phyloP scores from a whole-genome alignment of 257 asterid species.

The Ehretia macrophylla region DNA sequence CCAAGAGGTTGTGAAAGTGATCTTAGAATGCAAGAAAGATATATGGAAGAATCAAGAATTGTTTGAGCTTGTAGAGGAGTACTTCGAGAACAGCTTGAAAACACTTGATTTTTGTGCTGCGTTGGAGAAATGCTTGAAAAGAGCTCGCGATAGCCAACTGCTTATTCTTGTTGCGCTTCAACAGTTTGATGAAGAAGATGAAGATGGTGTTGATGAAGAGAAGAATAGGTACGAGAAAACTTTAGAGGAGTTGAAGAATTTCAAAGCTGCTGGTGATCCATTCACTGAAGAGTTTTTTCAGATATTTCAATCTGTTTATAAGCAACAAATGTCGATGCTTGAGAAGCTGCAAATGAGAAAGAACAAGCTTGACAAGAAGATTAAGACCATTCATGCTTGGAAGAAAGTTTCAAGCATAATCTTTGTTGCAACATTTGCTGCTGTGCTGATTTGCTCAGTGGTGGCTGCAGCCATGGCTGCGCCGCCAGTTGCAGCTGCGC shows the following conservation, averaged over 20 bases:
- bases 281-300: slow-evolving; percentile 60
- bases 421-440: slow-evolving; percentile 53
- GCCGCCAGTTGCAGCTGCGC: slow-evolving; percentile 58
- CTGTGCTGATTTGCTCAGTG: slow-evolving; percentile 61
- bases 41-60: slow-evolving; percentile 81
- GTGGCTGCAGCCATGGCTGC: slow-evolving; percentile 79
- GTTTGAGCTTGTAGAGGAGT: slow-evolving; percentile 61
- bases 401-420: slow-evolving; percentile 57
- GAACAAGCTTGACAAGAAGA: slow-evolving; percentile 59
- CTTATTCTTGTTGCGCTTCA: slow-evolving; percentile 52
- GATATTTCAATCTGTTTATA: slow-evolving; percentile 54
- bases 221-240: slow-evolving; percentile 38
- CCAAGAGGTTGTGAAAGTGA: slow-evolving; percentile 83
- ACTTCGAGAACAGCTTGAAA: slow-evolving; percentile 56
- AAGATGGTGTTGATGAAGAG: slow-evolving; percentile 26
- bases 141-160: slow-evolving; percentile 48
- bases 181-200: slow-evolving; percentile 35
- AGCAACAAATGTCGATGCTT: slow-evolving; percentile 53
- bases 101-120: slow-evolving; percentile 50
- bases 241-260: slow-evolving; percentile 45
- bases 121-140: slow-evolving; percentile 48
- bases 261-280: slow-evolving; percentile 52
- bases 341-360: slow-evolving; percentile 55
- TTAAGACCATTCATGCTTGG: slow-evolving; percentile 51
- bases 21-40: slow-evolving; percentile 84